phyloP scores from a whole-genome alignment of 768 basidiomycete genomes.

The Crucibulum laeve region DNA sequence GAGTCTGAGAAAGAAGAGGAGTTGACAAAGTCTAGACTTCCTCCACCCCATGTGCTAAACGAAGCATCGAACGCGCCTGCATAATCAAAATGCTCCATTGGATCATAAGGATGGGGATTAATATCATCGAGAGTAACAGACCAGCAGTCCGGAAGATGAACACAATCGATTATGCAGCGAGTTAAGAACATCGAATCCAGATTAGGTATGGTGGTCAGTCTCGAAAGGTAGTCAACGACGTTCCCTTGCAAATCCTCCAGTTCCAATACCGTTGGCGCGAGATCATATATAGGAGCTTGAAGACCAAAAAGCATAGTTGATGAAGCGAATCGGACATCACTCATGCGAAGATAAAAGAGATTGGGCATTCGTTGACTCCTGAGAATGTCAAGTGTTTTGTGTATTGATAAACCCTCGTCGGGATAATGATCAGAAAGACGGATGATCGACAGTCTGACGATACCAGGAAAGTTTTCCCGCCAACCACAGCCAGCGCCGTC shows the following conservation, averaged over 20 bases:
- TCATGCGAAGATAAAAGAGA: slow-evolving; percentile 11
- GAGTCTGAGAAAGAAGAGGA: slow-evolving; percentile 11
- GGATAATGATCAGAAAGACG: slow-evolving; percentile 4
- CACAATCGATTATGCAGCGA: slow-evolving; percentile 8
- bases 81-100: too few species aligned
- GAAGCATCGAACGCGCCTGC: slow-evolving; percentile 7
- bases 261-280: slow-evolving; percentile 5
- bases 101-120: slow-evolving; percentile 7
- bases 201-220: slow-evolving; percentile 5
- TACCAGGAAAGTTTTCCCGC: slow-evolving; percentile 5
- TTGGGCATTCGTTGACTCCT: slow-evolving; percentile 5
- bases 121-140: slow-evolving; percentile 11
- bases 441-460: slow-evolving; percentile 10
- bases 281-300: slow-evolving; percentile 6
- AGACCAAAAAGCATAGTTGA: not conserved
- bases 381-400: slow-evolving; percentile 6
- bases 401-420: slow-evolving; percentile 1
- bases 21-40: slow-evolving; percentile 10
- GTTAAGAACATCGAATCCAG: slow-evolving; percentile 10
- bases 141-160: slow-evolving; percentile 8
- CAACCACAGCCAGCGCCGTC: slow-evolving; percentile 6
- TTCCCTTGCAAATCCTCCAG: slow-evolving; percentile 11
- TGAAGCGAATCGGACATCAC: slow-evolving; percentile 8
- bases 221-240: slow-evolving; percentile 7
- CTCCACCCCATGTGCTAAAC: slow-evolving; percentile 12